Evolutionary conservation across 2,329 filamentous ascomycete species (phyloP).

Genomic region (Pyricularia sp.): DNA sequence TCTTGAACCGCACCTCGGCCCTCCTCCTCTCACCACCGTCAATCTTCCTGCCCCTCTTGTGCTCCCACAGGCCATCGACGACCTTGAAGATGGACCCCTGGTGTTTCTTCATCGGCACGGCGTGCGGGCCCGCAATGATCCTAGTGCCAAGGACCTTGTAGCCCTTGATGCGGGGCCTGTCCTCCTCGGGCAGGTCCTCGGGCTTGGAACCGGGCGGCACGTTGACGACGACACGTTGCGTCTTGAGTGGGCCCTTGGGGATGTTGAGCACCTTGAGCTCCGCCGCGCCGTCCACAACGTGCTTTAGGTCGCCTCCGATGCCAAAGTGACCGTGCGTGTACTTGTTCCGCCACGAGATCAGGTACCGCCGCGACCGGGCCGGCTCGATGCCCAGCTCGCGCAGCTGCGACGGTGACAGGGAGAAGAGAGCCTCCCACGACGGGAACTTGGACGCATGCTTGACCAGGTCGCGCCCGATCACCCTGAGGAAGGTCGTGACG

Average conservation of each 20-base stretch:
- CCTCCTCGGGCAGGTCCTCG: slow-evolving; percentile 17
- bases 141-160: slow-evolving; percentile 54
- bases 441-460: slow-evolving; percentile 78
- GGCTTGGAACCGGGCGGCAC: slow-evolving; percentile 31
- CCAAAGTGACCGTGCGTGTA: slow-evolving; percentile 69
- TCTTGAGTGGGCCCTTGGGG: slow-evolving; percentile 20
- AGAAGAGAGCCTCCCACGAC: slow-evolving; percentile 84
- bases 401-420: slow-evolving; percentile 62
- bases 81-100: slow-evolving; percentile 53
- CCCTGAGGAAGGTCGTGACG: slow-evolving; percentile 68
- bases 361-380: slow-evolving; percentile 66
- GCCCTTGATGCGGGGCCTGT: slow-evolving; percentile 42
- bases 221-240: slow-evolving; percentile 40
- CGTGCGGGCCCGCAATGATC: slow-evolving; percentile 62
- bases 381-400: slow-evolving; percentile 78
- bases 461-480: slow-evolving; percentile 79
- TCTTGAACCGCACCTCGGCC: slow-evolving; percentile 79
- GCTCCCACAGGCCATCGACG: slow-evolving; percentile 87
- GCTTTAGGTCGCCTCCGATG: slow-evolving; percentile 66
- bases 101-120: slow-evolving; percentile 53
- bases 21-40: slow-evolving; percentile 89
- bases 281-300: slow-evolving; percentile 47
- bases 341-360: slow-evolving; percentile 76
- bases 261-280: slow-evolving; percentile 34
- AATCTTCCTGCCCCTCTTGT: slow-evolving; percentile 75